A percentile compares a stretch with the other conserved stretches of the same genome.
These are phyloP conservation scores for Carex cristatella DNA, from an alignment of 176 grass and related monocot species.

Conservation along the genomic window DNA sequence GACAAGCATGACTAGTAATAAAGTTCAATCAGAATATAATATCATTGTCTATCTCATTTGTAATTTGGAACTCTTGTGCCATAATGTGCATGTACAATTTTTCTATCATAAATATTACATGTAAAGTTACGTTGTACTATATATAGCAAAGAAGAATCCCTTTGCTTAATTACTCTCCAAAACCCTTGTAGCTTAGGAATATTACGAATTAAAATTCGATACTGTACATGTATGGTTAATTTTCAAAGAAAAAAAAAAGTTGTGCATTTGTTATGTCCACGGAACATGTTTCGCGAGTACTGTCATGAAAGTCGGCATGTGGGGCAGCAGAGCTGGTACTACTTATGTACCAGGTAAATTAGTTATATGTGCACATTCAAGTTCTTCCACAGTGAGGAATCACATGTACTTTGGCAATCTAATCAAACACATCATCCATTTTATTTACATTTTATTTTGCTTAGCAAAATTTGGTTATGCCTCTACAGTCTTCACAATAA, in stretches of 20 bases:
- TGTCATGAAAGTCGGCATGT: neutral
- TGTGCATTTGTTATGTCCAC: neutral
- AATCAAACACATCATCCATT: too few species aligned
- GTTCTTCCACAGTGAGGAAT: too few species aligned
- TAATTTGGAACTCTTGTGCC: slow-evolving; percentile 5
- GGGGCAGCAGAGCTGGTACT: neutral
- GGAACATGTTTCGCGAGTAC: neutral
- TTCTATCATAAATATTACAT: neutral
- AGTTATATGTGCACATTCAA: too few species aligned
- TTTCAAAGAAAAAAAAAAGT: neutral
- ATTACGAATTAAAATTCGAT: neutral
- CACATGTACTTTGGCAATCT: too few species aligned
- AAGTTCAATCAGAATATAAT: neutral
- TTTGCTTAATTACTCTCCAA: neutral
- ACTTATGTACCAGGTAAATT: too few species aligned
- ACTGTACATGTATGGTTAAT: neutral
- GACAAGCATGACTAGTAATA: neutral
- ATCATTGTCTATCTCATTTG: neutral
- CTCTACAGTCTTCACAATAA: too few species aligned
- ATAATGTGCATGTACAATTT: neutral
- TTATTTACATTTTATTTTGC: too few species aligned
- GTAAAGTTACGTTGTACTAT: neutral
- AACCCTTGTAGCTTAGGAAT: neutral
- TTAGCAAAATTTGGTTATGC: too few species aligned
- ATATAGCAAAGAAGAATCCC: neutral